Conservation (phyloP, 257 asterid genomes). For the Primulina eburnea region DNA sequence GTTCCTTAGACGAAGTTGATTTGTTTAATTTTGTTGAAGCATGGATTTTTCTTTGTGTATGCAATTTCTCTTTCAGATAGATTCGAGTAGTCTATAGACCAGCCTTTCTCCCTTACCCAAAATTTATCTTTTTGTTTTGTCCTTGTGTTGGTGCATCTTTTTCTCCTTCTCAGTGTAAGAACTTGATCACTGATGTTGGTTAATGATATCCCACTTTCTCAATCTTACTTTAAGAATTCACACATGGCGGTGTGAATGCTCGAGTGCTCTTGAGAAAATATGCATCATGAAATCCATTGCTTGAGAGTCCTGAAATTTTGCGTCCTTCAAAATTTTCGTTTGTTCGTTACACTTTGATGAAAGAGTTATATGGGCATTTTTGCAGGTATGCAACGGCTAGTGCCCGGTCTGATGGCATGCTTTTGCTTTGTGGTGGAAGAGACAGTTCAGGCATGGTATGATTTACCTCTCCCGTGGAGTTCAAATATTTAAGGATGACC, state of each 20-base stretch:
- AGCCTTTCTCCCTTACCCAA: not conserved
- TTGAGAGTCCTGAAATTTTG: not conserved
- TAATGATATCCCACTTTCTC: not conserved
- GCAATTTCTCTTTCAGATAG: not conserved
- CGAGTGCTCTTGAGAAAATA: not conserved
- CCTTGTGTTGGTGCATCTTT: not conserved
- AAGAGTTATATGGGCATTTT: conserved; percentile 19
- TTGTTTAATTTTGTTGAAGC: not conserved
- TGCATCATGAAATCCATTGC: not conserved
- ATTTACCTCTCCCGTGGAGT: conserved; percentile 25
- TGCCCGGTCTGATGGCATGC: conserved; percentile 99
- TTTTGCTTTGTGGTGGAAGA: conserved; percentile 99
- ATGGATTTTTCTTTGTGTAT: not conserved
- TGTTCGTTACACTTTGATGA: not conserved
- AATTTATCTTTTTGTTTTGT: not conserved
- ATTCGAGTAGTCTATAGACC: not conserved
- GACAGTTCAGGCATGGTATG: conserved; percentile 90
- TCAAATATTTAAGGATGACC: not conserved
- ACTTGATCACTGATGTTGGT: not conserved
- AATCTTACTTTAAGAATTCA: not conserved
- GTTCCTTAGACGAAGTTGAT: not conserved
- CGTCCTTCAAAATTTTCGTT: not conserved
- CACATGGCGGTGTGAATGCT: not conserved
- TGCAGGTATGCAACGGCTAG: conserved; percentile 99
- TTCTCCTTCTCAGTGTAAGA: not conserved